Conservation (phyloP, 257 asterid species). For the Avicennia marina region DNA sequence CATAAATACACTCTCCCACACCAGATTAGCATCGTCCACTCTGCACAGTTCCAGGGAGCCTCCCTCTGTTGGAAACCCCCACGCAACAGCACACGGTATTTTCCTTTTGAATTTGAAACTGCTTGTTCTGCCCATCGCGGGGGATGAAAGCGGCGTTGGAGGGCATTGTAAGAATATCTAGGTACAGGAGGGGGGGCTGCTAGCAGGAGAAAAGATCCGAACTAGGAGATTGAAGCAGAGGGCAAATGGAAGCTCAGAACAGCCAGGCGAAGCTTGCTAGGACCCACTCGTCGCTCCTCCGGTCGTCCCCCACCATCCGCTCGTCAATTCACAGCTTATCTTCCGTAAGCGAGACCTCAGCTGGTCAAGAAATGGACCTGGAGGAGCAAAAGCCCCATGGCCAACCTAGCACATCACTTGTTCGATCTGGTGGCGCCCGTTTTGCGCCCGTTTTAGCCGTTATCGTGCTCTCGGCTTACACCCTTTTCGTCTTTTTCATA, state of each 20-base stretch:
- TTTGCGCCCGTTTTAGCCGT: slow-evolving; percentile 31
- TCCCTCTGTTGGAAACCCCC: neutral
- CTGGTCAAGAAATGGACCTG: slow-evolving; percentile 37
- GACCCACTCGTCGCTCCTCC: slow-evolving; percentile 59
- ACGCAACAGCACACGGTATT: no score
- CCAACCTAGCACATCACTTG: slow-evolving; percentile 14
- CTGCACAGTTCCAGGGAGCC: no score
- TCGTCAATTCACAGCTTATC: slow-evolving; percentile 56
- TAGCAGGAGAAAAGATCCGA: slow-evolving; percentile 6
- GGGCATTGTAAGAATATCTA: slow-evolving; percentile 35
- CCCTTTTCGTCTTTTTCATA: slow-evolving; percentile 33
- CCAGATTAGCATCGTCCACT: no score
- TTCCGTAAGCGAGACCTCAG: slow-evolving; percentile 38
- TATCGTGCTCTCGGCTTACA: slow-evolving; percentile 26
- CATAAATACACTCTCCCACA: no score
- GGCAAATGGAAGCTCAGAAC: slow-evolving; percentile 48
- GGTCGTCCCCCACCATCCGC: slow-evolving; percentile 55
- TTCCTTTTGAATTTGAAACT: neutral
- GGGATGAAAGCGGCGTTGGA: slow-evolving; percentile 46
- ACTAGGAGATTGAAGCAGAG: slow-evolving; percentile 18
- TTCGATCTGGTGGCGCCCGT: slow-evolving; percentile 12
- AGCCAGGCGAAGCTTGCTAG: slow-evolving; percentile 51
- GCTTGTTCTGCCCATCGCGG: slow-evolving; percentile 21
- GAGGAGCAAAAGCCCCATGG: slow-evolving; percentile 70
- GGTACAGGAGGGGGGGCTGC: slow-evolving; percentile 45